Evolutionary conservation across 1,284 basidiomycete species (phyloP), one percentile per base, ranked within the genome.

Genomic region (Stereum hirsutum): DNA sequence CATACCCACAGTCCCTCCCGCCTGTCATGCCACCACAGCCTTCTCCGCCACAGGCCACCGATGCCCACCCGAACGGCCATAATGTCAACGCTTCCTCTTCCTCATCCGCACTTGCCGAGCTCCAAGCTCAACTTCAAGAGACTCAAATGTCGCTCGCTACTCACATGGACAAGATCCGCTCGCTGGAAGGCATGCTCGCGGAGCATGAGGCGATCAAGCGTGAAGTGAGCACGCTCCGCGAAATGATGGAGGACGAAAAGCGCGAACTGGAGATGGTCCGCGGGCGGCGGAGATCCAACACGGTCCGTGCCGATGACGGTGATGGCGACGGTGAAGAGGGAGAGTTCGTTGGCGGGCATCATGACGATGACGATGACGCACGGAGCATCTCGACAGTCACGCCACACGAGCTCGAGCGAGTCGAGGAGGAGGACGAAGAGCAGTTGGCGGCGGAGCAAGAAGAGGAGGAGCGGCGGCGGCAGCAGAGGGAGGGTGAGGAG

Each of bases 171-270:
- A 90, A 92, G 63, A 85, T 96, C 47, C 78, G 82, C 34, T 74
- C 80, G 12, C 70, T 98, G 25, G 93, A 97, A 55, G 74, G 72
- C 31, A 75, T 93, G 41, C 73, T 96, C 37, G 74, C 88, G 0
- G 92, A 97, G 60, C 91, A 97, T 54, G 91, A 96, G 46, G 69
- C 68, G 7, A 79, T 98, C 58, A 89, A 88, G 60, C 70, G 72
- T 27, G 92, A 99, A 55, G 80, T 99, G 3, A 68, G 74, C 27
- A 65, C 70, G 2, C 67, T 93, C 42, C 69, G 82, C 12, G 80
- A 85, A 42, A 66, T 89, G 54, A 78, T 92, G 64, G 79, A 81
- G 49, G 69, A 74, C 44, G 70, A 69, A 23, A 69, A 66, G 47
- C 63, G 60, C 23, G 57, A 61, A 45, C 55, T 59, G 49, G 62